Evolutionary conservation across 305 asterid genomes (phyloP).

Genomic region (Rubia tinctorum): DNA sequence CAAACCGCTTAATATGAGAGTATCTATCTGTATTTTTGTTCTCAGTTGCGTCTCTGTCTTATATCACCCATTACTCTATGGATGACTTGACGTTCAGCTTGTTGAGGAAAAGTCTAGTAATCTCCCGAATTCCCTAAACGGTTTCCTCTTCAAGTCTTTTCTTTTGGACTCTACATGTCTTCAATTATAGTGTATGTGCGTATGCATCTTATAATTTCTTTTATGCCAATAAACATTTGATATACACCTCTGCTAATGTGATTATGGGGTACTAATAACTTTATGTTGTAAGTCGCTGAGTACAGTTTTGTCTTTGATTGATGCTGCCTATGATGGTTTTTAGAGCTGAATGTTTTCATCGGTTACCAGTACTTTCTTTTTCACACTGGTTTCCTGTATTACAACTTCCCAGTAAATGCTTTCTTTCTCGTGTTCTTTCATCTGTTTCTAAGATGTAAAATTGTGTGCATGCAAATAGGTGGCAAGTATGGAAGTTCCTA

Average conservation of each 20-base stretch:
- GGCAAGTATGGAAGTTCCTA: slow-evolving; percentile 34
- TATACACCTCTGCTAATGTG: background rate
- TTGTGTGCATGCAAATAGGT: background rate
- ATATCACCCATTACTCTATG: background rate
- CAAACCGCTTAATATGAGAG: background rate
- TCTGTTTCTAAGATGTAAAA: background rate
- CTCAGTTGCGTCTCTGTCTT: background rate
- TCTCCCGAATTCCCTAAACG: background rate
- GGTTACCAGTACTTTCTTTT: background rate
- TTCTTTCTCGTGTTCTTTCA: background rate
- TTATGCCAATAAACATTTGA: background rate
- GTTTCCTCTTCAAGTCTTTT: background rate
- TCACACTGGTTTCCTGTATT: background rate
- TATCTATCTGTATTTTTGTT: too few relatives aligned
- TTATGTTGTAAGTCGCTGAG: too few relatives aligned
- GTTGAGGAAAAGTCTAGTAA: background rate
- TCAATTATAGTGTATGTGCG: background rate
- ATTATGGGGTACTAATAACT: too few relatives aligned
- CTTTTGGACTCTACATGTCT: background rate
- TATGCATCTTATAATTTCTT: background rate
- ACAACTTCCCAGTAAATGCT: too few relatives aligned
- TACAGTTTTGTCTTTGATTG: too few relatives aligned
- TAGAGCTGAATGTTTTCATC: background rate
- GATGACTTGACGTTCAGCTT: background rate
- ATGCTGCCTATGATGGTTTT: too few relatives aligned